Percentiles rank a stretch among this genome's conserved stretches.
Evolutionary conservation across 1,139 yeast genomes (phyloP).

Genomic region (Hansenula sp.): DNA sequence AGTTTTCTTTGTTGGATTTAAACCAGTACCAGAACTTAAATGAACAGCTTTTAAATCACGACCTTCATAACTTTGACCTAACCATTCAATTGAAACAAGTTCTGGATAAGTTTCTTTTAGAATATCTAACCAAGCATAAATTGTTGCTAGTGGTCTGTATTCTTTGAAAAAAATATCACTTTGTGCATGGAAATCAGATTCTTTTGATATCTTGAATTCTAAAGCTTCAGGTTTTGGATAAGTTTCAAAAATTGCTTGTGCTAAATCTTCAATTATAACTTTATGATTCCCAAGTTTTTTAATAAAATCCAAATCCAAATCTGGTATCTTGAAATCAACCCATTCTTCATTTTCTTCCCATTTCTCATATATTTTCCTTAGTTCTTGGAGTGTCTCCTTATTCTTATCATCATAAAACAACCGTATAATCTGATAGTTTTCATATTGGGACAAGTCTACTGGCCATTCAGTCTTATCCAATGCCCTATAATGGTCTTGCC

Average conservation of each 20-base stretch:
- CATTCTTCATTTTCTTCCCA: constrained; percentile 32
- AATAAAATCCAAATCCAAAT: background rate
- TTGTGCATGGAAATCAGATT: constrained; percentile 11
- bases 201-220: constrained; percentile 21
- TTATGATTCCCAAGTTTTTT: constrained; percentile 7
- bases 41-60: constrained; percentile 66
- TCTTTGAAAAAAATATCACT: constrained; percentile 56
- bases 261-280: constrained; percentile 49
- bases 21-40: constrained; percentile 40
- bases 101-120: constrained; percentile 56
- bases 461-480: constrained; percentile 28
- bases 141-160: constrained; percentile 64
- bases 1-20: constrained; percentile 54
- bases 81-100: constrained; percentile 51
- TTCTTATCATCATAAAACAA: constrained; percentile 22
- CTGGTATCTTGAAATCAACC: constrained; percentile 33
- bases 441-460: constrained; percentile 45
- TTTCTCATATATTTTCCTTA: constrained; percentile 23
- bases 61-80: constrained; percentile 75
- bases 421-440: constrained; percentile 49
- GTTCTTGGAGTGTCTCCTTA: constrained; percentile 22
- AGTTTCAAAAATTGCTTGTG: constrained; percentile 52
- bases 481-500: background rate
- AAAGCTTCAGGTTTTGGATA: constrained; percentile 32
- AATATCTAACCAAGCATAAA: constrained; percentile 67